Percentiles rank a stretch among this genome's conserved stretches.
Evolutionary conservation across 352 stramenopile genomes (phyloP).

Genomic region (Phytopythium litorale): DNA sequence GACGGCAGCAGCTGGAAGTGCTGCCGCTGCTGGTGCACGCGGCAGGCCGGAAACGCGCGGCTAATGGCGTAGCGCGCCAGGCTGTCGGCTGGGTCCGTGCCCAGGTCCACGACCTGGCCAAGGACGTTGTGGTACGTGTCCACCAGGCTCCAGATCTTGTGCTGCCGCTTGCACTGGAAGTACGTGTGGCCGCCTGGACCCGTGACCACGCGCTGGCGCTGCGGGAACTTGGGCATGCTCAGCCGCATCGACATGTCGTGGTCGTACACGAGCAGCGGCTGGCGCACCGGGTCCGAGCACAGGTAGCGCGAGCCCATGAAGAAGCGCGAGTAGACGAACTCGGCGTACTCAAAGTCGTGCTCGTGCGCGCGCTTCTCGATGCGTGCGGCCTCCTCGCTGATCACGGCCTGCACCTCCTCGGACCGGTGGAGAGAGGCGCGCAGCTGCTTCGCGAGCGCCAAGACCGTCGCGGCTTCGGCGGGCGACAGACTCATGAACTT

Average conservation of each 20-base stretch:
- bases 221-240: slow-evolving; percentile 11
- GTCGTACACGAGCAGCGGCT: slow-evolving; percentile 22
- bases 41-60: slow-evolving; percentile 21
- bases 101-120: slow-evolving; percentile 10
- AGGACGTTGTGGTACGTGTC: slow-evolving; percentile 23
- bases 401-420: slow-evolving; percentile 13
- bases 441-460: slow-evolving; percentile 9
- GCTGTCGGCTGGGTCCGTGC: background rate
- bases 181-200: slow-evolving; percentile 17
- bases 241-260: slow-evolving; percentile 22
- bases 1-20: slow-evolving; percentile 20
- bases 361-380: slow-evolving; percentile 9
- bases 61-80: slow-evolving; percentile 10
- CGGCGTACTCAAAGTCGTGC: slow-evolving; percentile 18
- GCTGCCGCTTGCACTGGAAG: slow-evolving; percentile 12
- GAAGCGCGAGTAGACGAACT: slow-evolving; percentile 17
- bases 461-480: slow-evolving; percentile 4
- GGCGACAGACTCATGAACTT: slow-evolving; percentile 7
- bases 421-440: slow-evolving; percentile 7
- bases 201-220: slow-evolving; percentile 12
- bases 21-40: slow-evolving; percentile 18
- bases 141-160: slow-evolving; percentile 12
- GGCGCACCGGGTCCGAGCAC: slow-evolving; percentile 17
- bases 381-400: slow-evolving; percentile 15
- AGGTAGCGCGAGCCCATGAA: slow-evolving; percentile 18